Base-by-base conservation (phyloP, 2,329 filamentous ascomycete species). In the Colletotrichum tofieldiae region DNA sequence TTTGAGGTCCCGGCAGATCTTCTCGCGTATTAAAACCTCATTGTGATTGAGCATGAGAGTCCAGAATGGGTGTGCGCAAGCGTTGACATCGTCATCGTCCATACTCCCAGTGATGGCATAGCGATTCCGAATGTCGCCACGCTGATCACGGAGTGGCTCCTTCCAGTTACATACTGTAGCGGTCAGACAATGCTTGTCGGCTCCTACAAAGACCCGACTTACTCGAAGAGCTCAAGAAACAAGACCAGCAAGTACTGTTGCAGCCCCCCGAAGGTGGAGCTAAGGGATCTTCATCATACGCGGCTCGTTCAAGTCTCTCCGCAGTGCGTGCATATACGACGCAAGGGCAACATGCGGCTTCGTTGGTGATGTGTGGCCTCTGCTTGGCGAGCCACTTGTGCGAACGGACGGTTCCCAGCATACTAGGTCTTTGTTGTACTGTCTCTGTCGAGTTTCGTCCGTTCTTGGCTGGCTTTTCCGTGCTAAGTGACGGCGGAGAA, bases 21-120 rank as follows among this genome's bases (percentile, higher is more conserved):
- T 71, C 29, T 69, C 70, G 5, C 70, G 70, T n/a, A 70, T 18
- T 9, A 47, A 32, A 20, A 72, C 66, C 47, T 72, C 70, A 7
- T 72, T 49, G 20, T 55, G 65, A 7, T 72, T 72, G 18, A 47
- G n/a, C 39, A 51, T 65, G 16, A 72, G 35, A 32, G 70, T 72
- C 32, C n/a, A 37, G 37, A 39, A 54, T 9, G 65, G 66, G 41
- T 70, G 65, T 5, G 41, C 55, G 41, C 59, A 60, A n/a, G 70
- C 59, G 23, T 64, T 37, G 39, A 54, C 23, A n/a, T 52, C 41
- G 41, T 45, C 45, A 20, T 72, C 60, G 11, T 54, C 54, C 11
- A 26, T 29, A 14, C 51, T 55, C 23, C 65, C 70, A 20, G 29
- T 51, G 54, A 72, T 72, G 59, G 43, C 60, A 29, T 72, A 72